phyloP scores from a whole-genome alignment of 2,329 filamentous ascomycete species.

The Rhynchosporium graminicola region DNA sequence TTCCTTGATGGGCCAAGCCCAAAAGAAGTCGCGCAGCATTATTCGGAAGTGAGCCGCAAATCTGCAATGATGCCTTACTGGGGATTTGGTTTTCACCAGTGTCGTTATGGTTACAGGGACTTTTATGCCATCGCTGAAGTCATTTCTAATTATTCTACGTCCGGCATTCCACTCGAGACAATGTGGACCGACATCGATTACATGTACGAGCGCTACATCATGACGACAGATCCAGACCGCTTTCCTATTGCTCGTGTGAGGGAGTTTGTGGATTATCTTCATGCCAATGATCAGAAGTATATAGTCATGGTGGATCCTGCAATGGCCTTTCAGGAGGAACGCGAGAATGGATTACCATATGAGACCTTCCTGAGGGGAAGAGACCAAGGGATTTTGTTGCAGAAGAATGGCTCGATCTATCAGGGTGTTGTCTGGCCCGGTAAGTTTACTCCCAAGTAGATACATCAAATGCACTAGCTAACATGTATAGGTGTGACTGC shows the following conservation, averaged over 20 bases:
- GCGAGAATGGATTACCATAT: slow-evolving; percentile 28
- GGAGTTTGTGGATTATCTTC: slow-evolving; percentile 66
- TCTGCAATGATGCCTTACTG: slow-evolving; percentile 66
- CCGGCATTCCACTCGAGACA: slow-evolving; percentile 66
- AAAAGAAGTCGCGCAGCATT: slow-evolving; percentile 59
- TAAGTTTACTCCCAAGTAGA: background rate
- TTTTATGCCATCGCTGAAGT: slow-evolving; percentile 68
- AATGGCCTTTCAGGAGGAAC: slow-evolving; percentile 51
- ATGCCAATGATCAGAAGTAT: slow-evolving; percentile 67
- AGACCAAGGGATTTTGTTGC: slow-evolving; percentile 19
- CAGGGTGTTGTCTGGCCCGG: slow-evolving; percentile 74
- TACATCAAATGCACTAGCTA: background rate
- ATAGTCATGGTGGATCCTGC: slow-evolving; percentile 79
- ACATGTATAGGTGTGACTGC: slow-evolving; percentile 57
- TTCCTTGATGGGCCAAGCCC: slow-evolving; percentile 62
- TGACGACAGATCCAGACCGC: slow-evolving; percentile 52
- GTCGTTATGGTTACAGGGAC: slow-evolving; percentile 63
- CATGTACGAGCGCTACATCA: slow-evolving; percentile 51
- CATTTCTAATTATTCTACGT: slow-evolving; percentile 65
- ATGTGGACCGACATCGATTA: slow-evolving; percentile 70
- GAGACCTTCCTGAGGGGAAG: slow-evolving; percentile 48
- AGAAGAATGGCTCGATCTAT: slow-evolving; percentile 56
- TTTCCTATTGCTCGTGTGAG: slow-evolving; percentile 64
- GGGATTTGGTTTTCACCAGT: slow-evolving; percentile 64
- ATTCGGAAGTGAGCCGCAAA: slow-evolving; percentile 56